Evolutionary conservation across 1,139 yeast genomes (phyloP).

Genomic region (Debaryomyces psychrophilus): DNA sequence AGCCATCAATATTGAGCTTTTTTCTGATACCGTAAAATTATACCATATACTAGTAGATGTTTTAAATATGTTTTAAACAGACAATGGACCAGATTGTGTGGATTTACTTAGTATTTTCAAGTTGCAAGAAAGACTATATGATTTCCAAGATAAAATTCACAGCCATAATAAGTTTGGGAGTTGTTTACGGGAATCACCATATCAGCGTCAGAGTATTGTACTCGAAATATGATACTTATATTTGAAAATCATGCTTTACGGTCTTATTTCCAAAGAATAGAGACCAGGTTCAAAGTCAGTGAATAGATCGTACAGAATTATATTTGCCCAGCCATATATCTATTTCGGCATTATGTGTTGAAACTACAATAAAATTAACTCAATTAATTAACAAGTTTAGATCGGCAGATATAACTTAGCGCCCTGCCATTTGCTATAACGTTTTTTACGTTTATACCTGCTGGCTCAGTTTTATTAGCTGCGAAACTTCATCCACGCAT

Average conservation of each 20-base stretch:
- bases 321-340: constrained; percentile 14
- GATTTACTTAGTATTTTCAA: constrained; percentile 14
- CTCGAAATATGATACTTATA: constrained; percentile 17
- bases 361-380: constrained; percentile 16
- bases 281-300: not conserved
- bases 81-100: constrained; percentile 11
- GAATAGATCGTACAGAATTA: constrained; percentile 13
- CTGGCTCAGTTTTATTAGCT: constrained; percentile 16
- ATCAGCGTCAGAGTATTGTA: constrained; percentile 17
- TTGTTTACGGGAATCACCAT: constrained; percentile 12
- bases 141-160: constrained; percentile 15
- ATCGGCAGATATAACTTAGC: constrained; percentile 14
- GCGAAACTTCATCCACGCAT: constrained; percentile 16
- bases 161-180: constrained; percentile 13
- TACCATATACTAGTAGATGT: constrained; percentile 18
- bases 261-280: constrained; percentile 14
- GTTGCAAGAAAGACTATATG: constrained; percentile 15
- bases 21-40: constrained; percentile 16
- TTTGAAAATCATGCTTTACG: constrained; percentile 17
- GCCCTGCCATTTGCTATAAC: constrained; percentile 19
- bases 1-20: constrained; percentile 15
- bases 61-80: constrained; percentile 14
- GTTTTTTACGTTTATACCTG: constrained; percentile 17
- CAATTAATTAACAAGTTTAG: constrained; percentile 14
- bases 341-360: constrained; percentile 15